Base-by-base conservation (phyloP, 306 rosid genomes). In the Betula pendula region DNA sequence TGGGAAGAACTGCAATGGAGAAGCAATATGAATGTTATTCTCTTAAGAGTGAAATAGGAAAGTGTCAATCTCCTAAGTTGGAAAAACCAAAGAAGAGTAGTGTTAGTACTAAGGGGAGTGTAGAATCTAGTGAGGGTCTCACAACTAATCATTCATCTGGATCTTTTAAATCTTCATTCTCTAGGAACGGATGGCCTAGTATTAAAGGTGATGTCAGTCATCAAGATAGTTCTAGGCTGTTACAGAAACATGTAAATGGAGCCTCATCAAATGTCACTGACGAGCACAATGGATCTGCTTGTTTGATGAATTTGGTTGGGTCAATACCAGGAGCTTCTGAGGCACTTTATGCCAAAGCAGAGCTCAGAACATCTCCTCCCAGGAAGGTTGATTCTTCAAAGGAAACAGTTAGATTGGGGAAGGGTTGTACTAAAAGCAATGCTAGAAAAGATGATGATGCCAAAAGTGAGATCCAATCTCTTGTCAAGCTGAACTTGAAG, bases 401-500 rank as follows among this genome's bases (percentile, higher is more conserved):
- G 58, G 59, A 60, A 70, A 83, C 68, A 16, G 72, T 55, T 44
- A 67, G 78, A 31, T 50, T 73, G 24, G 78, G 67, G 58, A 79
- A 69, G 72, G 79, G 44, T 55, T 56, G 5, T 12, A 55, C 71
- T 50, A 67, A 81, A 59, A 75, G 70, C 65, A 76, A 77, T 56
- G 71, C 68, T 1, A 70, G 70, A 68, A 79, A 76, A n/a, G 56
- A 42, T 35, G 84, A 81, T 63, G 88, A 84, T 48, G 80, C 85
- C 22, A 93, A 93, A 85, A 78, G 85, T 20, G 90, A 88, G 84
- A 93, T 93, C 76, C 85, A 74, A 77, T 83, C 90, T 75, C 87
- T 93, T 73, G 98, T 93, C 68, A 93, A 93, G 86, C 85, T 81
- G 67, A 91, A 89, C 79, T 79, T 89, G 87, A 93, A 91, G 84